Evolutionary conservation across 2,329 filamentous ascomycete genomes (phyloP).

Genomic region (Exophiala oligosperma): DNA sequence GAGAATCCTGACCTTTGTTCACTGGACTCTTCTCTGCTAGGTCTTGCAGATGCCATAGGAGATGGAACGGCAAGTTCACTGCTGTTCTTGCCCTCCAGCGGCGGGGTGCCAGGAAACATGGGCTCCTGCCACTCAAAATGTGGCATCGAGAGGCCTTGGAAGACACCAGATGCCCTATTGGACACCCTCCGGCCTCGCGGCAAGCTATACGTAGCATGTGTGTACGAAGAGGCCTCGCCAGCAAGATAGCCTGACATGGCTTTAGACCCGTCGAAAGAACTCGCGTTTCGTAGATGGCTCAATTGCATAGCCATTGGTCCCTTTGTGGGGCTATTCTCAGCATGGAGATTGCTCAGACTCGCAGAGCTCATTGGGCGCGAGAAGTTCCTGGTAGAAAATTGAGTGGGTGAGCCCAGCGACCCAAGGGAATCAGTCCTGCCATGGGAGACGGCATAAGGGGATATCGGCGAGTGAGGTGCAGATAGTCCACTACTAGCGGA

Average conservation of each 20-base stretch:
- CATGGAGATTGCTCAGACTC: conserved; percentile 37
- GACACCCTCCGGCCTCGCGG: conserved; percentile 80
- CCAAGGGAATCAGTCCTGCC: conserved; percentile 80
- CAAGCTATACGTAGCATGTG: conserved; percentile 80
- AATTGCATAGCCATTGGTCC: conserved; percentile 13
- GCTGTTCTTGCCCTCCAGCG: conserved; percentile 26
- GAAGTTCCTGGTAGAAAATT: conserved; percentile 66
- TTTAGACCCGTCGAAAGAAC: conserved; percentile 28
- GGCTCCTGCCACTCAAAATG: conserved; percentile 67
- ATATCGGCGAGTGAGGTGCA: conserved; percentile 61
- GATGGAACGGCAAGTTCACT: conserved; percentile 17
- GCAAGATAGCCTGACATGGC: conserved; percentile 23
- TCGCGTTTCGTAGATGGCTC: conserved; percentile 17
- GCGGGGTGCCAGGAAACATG: conserved; percentile 42
- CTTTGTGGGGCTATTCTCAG: conserved; percentile 23
- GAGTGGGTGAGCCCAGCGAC: conserved; percentile 68
- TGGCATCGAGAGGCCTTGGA: conserved; percentile 55
- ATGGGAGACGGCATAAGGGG: conserved; percentile 62
- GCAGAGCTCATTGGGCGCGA: conserved; percentile 80
- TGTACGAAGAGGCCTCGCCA: conserved; percentile 66
- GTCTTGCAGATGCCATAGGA: conserved; percentile 17
- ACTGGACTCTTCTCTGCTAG: conserved; percentile 19
- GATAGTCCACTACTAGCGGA: conserved; percentile 70
- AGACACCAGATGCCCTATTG: conserved; percentile 59
- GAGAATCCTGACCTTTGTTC: conserved; percentile 20